Conservation (phyloP, 495 filamentous ascomycete species). For the Bryoglossum gracile region DNA sequence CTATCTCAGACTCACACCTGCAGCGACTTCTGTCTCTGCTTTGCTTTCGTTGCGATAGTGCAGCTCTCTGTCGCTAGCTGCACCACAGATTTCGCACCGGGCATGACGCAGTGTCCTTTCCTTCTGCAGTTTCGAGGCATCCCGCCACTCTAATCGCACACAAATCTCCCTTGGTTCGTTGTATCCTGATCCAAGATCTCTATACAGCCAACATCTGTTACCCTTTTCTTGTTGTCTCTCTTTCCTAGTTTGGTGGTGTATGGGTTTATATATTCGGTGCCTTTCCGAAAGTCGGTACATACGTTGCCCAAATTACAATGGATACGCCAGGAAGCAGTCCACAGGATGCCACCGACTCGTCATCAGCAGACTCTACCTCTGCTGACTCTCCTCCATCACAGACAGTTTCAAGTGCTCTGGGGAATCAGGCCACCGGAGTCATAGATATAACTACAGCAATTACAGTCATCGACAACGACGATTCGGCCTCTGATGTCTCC, state of each 20-base stretch:
- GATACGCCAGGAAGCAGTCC: conserved; percentile 11
- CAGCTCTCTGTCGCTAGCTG: conserved; percentile 13
- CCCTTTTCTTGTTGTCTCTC: conserved; percentile 15
- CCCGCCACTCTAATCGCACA: conserved; percentile 7
- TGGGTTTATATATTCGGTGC: background rate
- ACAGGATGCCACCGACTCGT: conserved; percentile 8
- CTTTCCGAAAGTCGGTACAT: background rate
- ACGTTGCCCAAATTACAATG: conserved; percentile 4
- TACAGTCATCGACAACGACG: conserved; percentile 10
- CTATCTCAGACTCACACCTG: conserved; percentile 6
- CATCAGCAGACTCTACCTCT: conserved; percentile 17
- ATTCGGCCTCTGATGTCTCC: conserved; percentile 25
- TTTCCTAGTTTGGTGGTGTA: conserved; percentile 10
- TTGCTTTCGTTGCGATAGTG: conserved; percentile 14
- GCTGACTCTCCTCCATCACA: conserved; percentile 17
- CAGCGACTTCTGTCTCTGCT: conserved; percentile 14
- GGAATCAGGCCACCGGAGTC: background rate
- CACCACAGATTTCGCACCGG: conserved; percentile 6
- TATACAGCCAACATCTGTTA: conserved; percentile 7
- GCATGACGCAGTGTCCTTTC: conserved; percentile 16
- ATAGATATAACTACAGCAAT: background rate
- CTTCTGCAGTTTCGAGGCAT: conserved; percentile 14
- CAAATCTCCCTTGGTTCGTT: conserved; percentile 16
- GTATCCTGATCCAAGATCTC: conserved; percentile 20
- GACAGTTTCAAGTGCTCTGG: background rate